These are phyloP conservation scores for Chlorella variabilis DNA, from an alignment of 163 green algal species.

Conservation along the genomic window DNA sequence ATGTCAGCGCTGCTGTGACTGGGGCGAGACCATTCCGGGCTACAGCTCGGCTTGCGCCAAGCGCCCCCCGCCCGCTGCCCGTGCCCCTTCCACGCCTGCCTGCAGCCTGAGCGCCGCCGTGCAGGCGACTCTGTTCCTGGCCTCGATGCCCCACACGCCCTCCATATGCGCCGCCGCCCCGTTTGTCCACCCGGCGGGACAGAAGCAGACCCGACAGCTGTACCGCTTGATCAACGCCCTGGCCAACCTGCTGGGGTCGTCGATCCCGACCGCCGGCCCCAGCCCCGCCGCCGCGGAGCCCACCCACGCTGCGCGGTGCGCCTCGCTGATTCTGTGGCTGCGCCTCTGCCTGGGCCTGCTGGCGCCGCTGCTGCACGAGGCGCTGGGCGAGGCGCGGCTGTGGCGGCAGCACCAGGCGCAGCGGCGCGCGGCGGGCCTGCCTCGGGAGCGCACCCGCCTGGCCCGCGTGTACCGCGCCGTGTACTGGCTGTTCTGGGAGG, in stretches of 20 bases:
- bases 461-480: neutral
- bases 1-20: too few species aligned
- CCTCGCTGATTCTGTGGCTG: neutral
- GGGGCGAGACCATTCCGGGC: too few species aligned
- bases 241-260: neutral
- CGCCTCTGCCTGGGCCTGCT: neutral
- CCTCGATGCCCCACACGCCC: neutral
- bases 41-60: too few species aligned
- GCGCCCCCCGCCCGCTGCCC: too few species aligned
- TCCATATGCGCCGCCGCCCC: neutral
- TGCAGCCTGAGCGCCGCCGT: conserved; percentile 4
- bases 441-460: neutral
- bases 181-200: neutral
- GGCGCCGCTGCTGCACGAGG: neutral
- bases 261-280: too few species aligned
- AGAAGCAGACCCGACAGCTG: neutral
- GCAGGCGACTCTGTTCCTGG: neutral
- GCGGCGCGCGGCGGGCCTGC: neutral
- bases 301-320: neutral
- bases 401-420: neutral
- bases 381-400: neutral
- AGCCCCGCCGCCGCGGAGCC: neutral
- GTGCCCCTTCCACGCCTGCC: neutral
- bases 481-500: neutral
- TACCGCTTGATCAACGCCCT: neutral